These are phyloP conservation scores for Termitomyces sp. DNA, from an alignment of 768 basidiomycete species.

Conservation along the genomic window DNA sequence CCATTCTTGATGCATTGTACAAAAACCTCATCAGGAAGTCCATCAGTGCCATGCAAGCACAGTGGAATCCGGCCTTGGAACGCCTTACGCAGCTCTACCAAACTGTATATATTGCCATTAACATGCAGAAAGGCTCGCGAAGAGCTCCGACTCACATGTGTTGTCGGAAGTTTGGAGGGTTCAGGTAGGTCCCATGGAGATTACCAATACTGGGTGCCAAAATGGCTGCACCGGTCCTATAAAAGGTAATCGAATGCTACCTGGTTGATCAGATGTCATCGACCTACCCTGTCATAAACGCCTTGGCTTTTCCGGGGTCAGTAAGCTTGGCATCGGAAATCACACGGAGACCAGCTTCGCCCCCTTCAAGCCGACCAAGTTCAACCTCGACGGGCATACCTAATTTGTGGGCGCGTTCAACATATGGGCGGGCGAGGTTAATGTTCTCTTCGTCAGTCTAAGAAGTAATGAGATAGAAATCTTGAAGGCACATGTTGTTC, in stretches of 20 bases:
- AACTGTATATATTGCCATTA: slow-evolving; percentile 17
- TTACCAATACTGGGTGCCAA: slow-evolving; percentile 45
- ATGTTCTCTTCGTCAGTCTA: slow-evolving; percentile 46
- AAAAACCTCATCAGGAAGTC: slow-evolving; percentile 38
- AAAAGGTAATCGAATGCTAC: background rate
- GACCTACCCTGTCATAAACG: slow-evolving; percentile 34
- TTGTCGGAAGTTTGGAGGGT: slow-evolving; percentile 38
- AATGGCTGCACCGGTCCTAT: slow-evolving; percentile 37
- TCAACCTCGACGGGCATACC: slow-evolving; percentile 43
- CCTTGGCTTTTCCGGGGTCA: slow-evolving; percentile 32
- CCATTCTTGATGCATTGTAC: slow-evolving; percentile 39
- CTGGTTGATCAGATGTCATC: background rate
- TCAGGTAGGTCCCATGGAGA: slow-evolving; percentile 38
- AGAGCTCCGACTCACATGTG: slow-evolving; percentile 29
- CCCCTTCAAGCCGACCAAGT: slow-evolving; percentile 42
- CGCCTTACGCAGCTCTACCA: slow-evolving; percentile 27
- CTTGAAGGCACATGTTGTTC: background rate
- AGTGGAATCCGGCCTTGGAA: slow-evolving; percentile 31
- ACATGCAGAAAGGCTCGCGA: background rate
- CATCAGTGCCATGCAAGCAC: slow-evolving; percentile 41
- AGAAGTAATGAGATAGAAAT: background rate
- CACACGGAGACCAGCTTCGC: slow-evolving; percentile 41
- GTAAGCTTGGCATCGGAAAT: slow-evolving; percentile 45
- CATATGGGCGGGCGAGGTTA: slow-evolving; percentile 34
- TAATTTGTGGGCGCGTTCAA: slow-evolving; percentile 32